Evolutionary conservation across 139 green algal genomes (phyloP).

Genomic region (Chlamydomonas sp.): DNA sequence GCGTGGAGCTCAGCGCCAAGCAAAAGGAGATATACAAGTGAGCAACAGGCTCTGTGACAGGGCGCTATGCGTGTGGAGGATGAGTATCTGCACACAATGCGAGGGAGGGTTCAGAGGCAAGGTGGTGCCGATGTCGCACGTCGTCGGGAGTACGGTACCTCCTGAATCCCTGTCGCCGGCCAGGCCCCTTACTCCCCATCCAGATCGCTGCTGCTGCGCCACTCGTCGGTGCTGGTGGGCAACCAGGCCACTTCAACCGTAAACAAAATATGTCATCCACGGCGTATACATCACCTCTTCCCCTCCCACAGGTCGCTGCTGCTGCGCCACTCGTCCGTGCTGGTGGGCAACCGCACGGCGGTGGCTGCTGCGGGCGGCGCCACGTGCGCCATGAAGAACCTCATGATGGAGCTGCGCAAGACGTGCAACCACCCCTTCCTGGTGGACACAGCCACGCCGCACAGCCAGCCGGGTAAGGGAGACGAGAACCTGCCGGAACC

Average conservation of each 20-base stretch:
- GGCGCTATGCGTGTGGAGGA: slow-evolving; percentile 55
- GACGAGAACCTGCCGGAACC: too few species aligned
- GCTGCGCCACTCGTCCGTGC: slow-evolving; percentile 50
- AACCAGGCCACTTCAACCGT: slow-evolving; percentile 34
- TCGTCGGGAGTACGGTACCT: slow-evolving; percentile 47
- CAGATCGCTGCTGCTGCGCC: slow-evolving; percentile 47
- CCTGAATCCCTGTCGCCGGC: neutral
- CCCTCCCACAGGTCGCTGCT: slow-evolving; percentile 44
- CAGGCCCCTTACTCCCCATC: neutral
- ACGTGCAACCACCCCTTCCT: slow-evolving; percentile 82
- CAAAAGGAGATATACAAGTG: slow-evolving; percentile 53
- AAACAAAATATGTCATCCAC: too few species aligned
- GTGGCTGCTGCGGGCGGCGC: slow-evolving; percentile 13
- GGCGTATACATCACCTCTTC: neutral
- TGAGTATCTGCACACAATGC: slow-evolving; percentile 46
- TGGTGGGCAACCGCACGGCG: slow-evolving; percentile 23
- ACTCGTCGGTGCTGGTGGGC: slow-evolving; percentile 51
- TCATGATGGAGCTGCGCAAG: slow-evolving; percentile 84
- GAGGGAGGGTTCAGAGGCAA: neutral
- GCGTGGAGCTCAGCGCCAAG: slow-evolving; percentile 67
- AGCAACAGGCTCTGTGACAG: neutral
- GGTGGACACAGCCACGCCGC: slow-evolving; percentile 29
- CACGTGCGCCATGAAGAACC: slow-evolving; percentile 52
- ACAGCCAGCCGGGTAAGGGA: too few species aligned
- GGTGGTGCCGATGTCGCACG: neutral